phyloP scores from a whole-genome alignment of 495 filamentous ascomycete genomes.

The Parmelia sp. region DNA sequence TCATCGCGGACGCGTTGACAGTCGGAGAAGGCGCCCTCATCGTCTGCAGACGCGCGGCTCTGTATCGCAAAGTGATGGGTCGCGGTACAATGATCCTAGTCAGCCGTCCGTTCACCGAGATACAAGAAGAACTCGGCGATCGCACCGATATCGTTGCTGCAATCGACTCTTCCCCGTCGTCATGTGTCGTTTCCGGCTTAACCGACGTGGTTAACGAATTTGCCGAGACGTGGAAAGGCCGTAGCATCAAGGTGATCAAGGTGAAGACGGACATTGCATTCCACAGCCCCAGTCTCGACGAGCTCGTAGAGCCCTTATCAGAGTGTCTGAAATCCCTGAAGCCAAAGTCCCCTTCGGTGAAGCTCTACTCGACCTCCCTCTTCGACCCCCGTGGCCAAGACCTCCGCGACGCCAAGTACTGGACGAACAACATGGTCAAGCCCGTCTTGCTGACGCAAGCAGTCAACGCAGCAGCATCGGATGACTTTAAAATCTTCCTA shows the following conservation, averaged over 20 bases:
- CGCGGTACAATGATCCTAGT: conserved; percentile 49
- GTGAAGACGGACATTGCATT: conserved; percentile 35
- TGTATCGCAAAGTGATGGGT: conserved; percentile 40
- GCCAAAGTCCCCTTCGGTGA: conserved; percentile 25
- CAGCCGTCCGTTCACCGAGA: conserved; percentile 39
- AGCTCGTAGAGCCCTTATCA: conserved; percentile 28
- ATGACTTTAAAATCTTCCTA: conserved; percentile 32
- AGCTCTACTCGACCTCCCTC: conserved; percentile 37
- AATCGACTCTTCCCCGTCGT: conserved; percentile 40
- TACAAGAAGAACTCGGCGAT: conserved; percentile 22
- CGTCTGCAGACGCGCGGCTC: conserved; percentile 30
- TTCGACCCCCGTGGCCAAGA: conserved; percentile 23
- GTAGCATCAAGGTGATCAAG: conserved; percentile 27
- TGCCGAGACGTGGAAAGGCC: conserved; percentile 17
- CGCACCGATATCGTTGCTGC: conserved; percentile 33
- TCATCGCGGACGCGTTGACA: conserved; percentile 31
- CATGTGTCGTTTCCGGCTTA: conserved; percentile 36
- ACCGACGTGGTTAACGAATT: conserved; percentile 24
- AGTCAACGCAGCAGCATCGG: conserved; percentile 33
- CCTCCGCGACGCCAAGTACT: conserved; percentile 28
- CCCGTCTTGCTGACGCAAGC: conserved; percentile 31
- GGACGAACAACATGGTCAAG: conserved; percentile 30
- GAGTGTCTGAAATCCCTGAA: conserved; percentile 25
- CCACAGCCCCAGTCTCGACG: conserved; percentile 33
- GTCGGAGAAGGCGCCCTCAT: conserved; percentile 30